A percentile compares a stretch with the other conserved stretches of the same genome.
phyloP scores from a whole-genome alignment of 2,329 filamentous ascomycete species.

The Aureobasidium pullulans region DNA sequence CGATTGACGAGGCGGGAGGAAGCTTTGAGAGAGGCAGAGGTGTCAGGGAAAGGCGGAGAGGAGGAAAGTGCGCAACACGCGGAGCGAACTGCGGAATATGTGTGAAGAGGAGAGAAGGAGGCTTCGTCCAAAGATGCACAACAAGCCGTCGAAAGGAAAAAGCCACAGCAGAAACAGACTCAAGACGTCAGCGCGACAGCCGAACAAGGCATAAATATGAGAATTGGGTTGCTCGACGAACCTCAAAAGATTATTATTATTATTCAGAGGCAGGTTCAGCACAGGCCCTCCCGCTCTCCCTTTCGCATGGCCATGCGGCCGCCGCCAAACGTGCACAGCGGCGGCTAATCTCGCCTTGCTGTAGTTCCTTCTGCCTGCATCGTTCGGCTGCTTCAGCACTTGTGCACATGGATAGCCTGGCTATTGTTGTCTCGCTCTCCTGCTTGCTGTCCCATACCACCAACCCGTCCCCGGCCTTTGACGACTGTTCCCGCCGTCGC shows the following conservation, averaged over 20 bases:
- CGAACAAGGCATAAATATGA: conserved; percentile 7
- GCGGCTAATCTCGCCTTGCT: conserved; percentile 14
- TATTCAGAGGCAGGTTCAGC: conserved; percentile 10
- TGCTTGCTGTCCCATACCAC: not conserved
- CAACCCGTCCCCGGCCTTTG: not conserved
- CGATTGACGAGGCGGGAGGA: conserved; percentile 4
- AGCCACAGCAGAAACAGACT: conserved; percentile 9
- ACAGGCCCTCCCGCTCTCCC: conserved; percentile 13
- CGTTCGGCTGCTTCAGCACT: conserved; percentile 11
- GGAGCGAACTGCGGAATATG: not conserved
- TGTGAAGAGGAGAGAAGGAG: conserved; percentile 1
- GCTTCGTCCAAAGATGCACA: not conserved
- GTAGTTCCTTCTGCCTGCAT: conserved; percentile 11
- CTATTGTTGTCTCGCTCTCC: not conserved
- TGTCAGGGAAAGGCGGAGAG: conserved; percentile 3
- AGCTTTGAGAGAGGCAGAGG: not conserved
- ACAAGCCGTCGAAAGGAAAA: conserved; percentile 2
- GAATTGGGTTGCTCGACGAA: conserved; percentile 8
- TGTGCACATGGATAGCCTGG: not conserved
- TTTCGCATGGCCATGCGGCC: conserved; percentile 12
- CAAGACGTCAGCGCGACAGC: conserved; percentile 11
- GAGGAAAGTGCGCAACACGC: conserved; percentile 8
- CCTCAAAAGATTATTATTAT: conserved; percentile 12
- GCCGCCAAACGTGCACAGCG: conserved; percentile 6
- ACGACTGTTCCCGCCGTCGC: not conserved